Percentiles rank a stretch among this genome's conserved stretches.
Conservation (phyloP, 257 asterid species). For the Forsythia viridissima region DNA sequence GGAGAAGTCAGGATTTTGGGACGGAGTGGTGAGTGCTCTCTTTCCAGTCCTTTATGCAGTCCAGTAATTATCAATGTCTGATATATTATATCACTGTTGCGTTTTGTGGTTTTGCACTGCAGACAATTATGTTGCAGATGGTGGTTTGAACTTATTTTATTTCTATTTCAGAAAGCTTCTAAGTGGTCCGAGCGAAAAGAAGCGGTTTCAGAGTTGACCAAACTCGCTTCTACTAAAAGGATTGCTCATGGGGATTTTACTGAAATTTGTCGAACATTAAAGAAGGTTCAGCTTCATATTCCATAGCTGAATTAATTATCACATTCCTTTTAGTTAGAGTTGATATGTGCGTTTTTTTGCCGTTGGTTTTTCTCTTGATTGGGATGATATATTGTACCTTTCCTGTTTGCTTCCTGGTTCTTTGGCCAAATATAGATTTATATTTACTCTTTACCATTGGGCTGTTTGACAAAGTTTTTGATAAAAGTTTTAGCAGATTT, state of each 20-base stretch:
- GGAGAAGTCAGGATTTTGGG: slow-evolving; percentile 99
- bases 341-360: not conserved
- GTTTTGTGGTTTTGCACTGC: not conserved
- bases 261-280: slow-evolving; percentile 91
- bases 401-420: slow-evolving; percentile 3
- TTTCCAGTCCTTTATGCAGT: slow-evolving; percentile 10
- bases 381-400: not conserved
- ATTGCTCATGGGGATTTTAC: slow-evolving; percentile 97
- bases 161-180: slow-evolving; percentile 78
- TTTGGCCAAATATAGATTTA: not conserved
- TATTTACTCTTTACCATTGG: not conserved
- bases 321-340: not conserved
- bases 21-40: slow-evolving; percentile 81
- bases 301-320: not conserved
- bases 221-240: slow-evolving; percentile 93
- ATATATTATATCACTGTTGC: slow-evolving; percentile 12
- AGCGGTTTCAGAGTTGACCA: slow-evolving; percentile 93
- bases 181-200: slow-evolving; percentile 99
- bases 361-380: slow-evolving; percentile 5
- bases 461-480: too few relatives aligned
- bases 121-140: slow-evolving; percentile 9
- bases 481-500: too few relatives aligned
- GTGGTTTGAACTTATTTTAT: slow-evolving; percentile 25
- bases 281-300: slow-evolving; percentile 59
- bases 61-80: slow-evolving; percentile 1